Base-by-base conservation (phyloP, 106 monocot species). In the Phalaenopsis equestris region DNA sequence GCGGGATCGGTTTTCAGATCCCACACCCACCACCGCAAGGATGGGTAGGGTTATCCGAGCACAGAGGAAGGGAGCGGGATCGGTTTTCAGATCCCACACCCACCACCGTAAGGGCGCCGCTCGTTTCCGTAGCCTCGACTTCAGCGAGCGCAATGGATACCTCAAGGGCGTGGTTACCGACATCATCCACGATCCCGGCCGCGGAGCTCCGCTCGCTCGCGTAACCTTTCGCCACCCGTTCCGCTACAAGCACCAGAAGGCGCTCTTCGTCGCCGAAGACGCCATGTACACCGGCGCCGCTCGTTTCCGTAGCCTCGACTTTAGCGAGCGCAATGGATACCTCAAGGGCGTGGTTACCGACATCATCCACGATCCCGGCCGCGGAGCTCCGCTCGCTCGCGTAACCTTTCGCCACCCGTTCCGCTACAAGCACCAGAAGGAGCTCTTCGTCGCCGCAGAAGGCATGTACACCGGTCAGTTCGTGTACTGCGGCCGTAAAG, bases 391-490 rank as follows among this genome's bases (percentile, higher is more conserved):
- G 6, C 86, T 86, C 9, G 86, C 86, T 21, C 45, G 75, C 15
- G 87, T 87, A 24, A 87, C 86, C 7, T 86, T 86, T 74, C 82
- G 86, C 67, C 83, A 86, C 42, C 83, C 89, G 37, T 86, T 89
- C 73, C 79, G 89, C 0, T 86, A 86, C 86, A 89, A 86, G 86
- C 89, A 84, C 77, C 86, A 89, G 84, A 89, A 89, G 79, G 88
- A 89, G 86, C 85, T 89, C 30, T 89, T 89, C 81, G 36, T 89
- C 41, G 86, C 88, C 68, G 86, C 88, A 48, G 88, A 89, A 79
- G 88, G 88, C 41, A 89, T 89, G 78, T 89, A 86, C 84, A 89
- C 89, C 55, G 86, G 89, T 41, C 86, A 86, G 79, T 89, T 89
- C 73, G 76, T 89, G 39, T 89, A 86, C 84, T 89, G 89, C 65